Percentiles rank a stretch among this genome's conserved stretches.
These are phyloP conservation scores for Thermochaetoides thermophila DNA, from an alignment of 495 filamentous ascomycete genomes.

Conservation along the genomic window DNA sequence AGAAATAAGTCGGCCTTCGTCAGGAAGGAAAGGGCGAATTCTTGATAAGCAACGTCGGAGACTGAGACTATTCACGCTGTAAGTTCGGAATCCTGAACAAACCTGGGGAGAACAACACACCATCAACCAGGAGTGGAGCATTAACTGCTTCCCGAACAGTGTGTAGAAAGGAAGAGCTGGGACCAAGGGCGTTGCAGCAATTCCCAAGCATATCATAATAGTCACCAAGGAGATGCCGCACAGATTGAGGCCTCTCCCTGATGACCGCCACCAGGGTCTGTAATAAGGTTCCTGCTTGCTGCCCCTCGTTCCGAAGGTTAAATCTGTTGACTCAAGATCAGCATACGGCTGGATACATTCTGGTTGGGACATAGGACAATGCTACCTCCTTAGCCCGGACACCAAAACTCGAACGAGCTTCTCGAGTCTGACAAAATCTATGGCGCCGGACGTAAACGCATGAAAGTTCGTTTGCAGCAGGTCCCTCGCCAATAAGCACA, in stretches of 20 bases:
- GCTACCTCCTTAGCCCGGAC: slow-evolving; percentile 18
- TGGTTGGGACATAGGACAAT: too few species aligned
- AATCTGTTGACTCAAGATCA: too few species aligned
- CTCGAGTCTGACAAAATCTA: slow-evolving; percentile 15
- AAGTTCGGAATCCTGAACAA: background rate
- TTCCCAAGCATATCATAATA: slow-evolving; percentile 13
- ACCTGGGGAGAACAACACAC: background rate
- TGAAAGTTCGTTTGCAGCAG: slow-evolving; percentile 18
- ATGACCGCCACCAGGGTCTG: slow-evolving; percentile 5
- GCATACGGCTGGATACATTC: too few species aligned
- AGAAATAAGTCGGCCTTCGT: slow-evolving; percentile 12
- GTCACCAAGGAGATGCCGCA: slow-evolving; percentile 6
- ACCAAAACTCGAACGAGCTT: slow-evolving; percentile 23
- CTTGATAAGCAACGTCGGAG: slow-evolving; percentile 17
- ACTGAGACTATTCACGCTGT: slow-evolving; percentile 6
- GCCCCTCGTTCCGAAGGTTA: background rate
- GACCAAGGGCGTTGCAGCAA: slow-evolving; percentile 10
- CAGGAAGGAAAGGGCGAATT: slow-evolving; percentile 25
- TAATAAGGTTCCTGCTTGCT: slow-evolving; percentile 6
- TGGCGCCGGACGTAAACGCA: slow-evolving; percentile 9
- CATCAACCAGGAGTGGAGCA: slow-evolving; percentile 12
- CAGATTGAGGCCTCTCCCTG: slow-evolving; percentile 5
- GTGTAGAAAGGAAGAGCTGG: slow-evolving; percentile 1
- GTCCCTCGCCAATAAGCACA: slow-evolving; percentile 23
- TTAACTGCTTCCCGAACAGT: slow-evolving; percentile 7